Conservation (phyloP, 257 asterid species). For the Solanum bukasovii region DNA sequence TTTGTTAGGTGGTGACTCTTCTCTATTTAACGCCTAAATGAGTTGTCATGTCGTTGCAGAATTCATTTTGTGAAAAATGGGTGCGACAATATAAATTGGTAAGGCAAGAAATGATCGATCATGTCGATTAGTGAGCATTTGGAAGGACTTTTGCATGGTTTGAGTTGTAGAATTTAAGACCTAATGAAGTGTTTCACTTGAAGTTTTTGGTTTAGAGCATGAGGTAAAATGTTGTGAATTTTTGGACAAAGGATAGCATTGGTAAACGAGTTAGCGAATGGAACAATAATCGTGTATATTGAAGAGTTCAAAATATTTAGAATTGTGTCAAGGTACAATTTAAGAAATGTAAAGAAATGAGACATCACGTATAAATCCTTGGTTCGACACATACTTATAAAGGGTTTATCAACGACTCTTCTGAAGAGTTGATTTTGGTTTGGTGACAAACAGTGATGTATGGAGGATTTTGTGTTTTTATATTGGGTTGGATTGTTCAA, state of each 20-base stretch:
- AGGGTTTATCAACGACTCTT: neutral
- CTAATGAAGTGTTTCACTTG: neutral
- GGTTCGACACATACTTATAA: neutral
- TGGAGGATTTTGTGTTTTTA: neutral
- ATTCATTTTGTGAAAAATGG: neutral
- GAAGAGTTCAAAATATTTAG: neutral
- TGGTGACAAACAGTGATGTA: neutral
- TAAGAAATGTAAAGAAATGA: too few species aligned
- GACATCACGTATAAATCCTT: neutral
- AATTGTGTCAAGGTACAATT: neutral
- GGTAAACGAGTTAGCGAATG: neutral
- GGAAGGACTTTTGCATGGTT: neutral
- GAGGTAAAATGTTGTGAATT: neutral
- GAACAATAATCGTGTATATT: neutral
- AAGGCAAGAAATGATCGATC: neutral
- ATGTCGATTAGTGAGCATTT: neutral
- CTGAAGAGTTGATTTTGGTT: neutral
- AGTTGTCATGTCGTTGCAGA: neutral
- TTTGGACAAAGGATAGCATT: neutral
- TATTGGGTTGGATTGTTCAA: neutral
- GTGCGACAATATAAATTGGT: neutral
- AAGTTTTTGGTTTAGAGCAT: neutral
- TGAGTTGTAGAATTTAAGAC: neutral
- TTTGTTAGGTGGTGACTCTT: neutral
- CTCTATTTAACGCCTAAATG: neutral